Evolutionary conservation across 1,284 basidiomycete species (phyloP).

Genomic region (Chalciporus sp.): DNA sequence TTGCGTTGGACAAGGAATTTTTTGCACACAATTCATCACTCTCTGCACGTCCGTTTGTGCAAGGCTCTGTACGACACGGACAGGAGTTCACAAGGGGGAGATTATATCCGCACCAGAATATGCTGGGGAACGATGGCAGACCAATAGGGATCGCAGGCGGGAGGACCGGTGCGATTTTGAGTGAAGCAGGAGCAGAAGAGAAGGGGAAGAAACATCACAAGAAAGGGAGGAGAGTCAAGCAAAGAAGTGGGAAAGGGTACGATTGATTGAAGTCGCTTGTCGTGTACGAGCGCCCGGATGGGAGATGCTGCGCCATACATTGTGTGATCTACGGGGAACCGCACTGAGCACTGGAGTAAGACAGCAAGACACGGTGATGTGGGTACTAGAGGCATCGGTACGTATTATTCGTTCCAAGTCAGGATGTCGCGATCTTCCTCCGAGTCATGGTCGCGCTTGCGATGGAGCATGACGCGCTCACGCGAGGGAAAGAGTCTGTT

Average conservation of each 20-base stretch:
- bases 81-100: slow-evolving; percentile 63
- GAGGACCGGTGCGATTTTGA: slow-evolving; percentile 49
- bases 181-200: slow-evolving; percentile 44
- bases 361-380: background rate
- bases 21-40: slow-evolving; percentile 63
- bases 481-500: slow-evolving; percentile 70
- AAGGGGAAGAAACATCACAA: slow-evolving; percentile 89
- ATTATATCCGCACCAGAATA: slow-evolving; percentile 81
- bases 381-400: background rate
- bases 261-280: slow-evolving; percentile 47
- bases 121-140: slow-evolving; percentile 76
- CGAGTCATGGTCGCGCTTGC: slow-evolving; percentile 70
- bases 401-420: slow-evolving; percentile 67
- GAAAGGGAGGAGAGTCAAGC: slow-evolving; percentile 81
- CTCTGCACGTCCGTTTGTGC: slow-evolving; percentile 63
- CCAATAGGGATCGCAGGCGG: slow-evolving; percentile 51
- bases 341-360: background rate
- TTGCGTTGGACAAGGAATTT: slow-evolving; percentile 83
- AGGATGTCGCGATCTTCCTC: slow-evolving; percentile 61
- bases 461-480: slow-evolving; percentile 68
- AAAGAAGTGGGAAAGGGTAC: slow-evolving; percentile 89
- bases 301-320: background rate
- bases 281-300: background rate
- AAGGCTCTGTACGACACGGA: slow-evolving; percentile 61
- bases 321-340: background rate